Percentiles rank a stretch among this genome's conserved stretches.
These are phyloP conservation scores for rapeseed (Brassica napus) DNA, from an alignment of 345 rosid genomes.

Conservation along the genomic window Da-Ae NC_063450.1:51764001-51764500, in stretches of 20 bases:
- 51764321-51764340: slow-evolving; percentile 22
- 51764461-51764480: not conserved
- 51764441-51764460: slow-evolving; percentile 44
- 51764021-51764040: too few species aligned
- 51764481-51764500: not conserved
- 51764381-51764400: slow-evolving; percentile 82
- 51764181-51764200: not conserved
- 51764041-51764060: too few species aligned
- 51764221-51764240: slow-evolving; percentile 9
- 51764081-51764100: too few species aligned
- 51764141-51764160: not conserved
- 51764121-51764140: too few species aligned
- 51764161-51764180: not conserved
- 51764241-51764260: slow-evolving; percentile 19
- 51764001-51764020: too few species aligned
- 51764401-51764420: slow-evolving; percentile 63
- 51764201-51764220: not conserved
- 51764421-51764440: slow-evolving; percentile 45
- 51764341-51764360: slow-evolving; percentile 9
- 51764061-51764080: too few species aligned
- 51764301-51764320: slow-evolving; percentile 18
- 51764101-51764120: too few species aligned
- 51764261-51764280: slow-evolving; percentile 27
- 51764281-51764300: slow-evolving; percentile 17
- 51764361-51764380: slow-evolving; percentile 53